Conservation (phyloP, 2,329 filamentous ascomycete genomes). For the Microdochium nivale region DNA sequence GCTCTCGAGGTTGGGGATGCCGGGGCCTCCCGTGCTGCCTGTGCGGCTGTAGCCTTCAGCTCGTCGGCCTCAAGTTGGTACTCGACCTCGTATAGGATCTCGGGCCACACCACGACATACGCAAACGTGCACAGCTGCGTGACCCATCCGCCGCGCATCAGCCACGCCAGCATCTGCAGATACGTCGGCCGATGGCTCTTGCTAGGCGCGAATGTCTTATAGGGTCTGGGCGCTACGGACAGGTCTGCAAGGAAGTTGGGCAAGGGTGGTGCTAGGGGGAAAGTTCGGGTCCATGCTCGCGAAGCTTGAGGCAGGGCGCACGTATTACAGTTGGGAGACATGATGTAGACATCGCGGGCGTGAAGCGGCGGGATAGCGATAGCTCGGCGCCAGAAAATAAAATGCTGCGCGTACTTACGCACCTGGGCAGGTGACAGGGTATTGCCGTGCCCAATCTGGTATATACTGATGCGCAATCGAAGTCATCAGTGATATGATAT, state of each 20-base stretch:
- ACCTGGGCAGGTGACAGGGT: conserved; percentile 73
- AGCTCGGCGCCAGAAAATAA: conserved; percentile 92
- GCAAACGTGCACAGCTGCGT: conserved; percentile 88
- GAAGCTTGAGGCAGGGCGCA: conserved; percentile 60
- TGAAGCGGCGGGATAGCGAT: conserved; percentile 87
- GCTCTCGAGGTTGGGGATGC: background rate
- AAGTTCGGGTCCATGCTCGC: conserved; percentile 64
- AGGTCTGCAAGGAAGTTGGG: conserved; percentile 82
- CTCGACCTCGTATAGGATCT: conserved; percentile 75
- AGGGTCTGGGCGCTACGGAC: conserved; percentile 72
- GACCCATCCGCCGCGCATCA: conserved; percentile 88
- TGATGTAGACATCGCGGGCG: conserved; percentile 80
- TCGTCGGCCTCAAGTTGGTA: conserved; percentile 61
- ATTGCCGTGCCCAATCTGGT: conserved; percentile 62
- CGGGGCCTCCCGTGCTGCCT: background rate
- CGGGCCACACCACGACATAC: conserved; percentile 75
- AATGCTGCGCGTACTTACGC: conserved; percentile 80
- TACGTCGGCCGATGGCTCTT: conserved; percentile 83
- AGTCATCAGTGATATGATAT: background rate
- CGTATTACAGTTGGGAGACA: conserved; percentile 83
- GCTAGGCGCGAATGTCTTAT: conserved; percentile 75
- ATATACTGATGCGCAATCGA: conserved; percentile 26
- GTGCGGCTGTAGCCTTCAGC: conserved; percentile 17
- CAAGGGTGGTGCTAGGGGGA: conserved; percentile 74
- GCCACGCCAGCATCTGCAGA: conserved; percentile 85